Conservation (phyloP, 208 protist genomes). For the Acanthamoeba castellanii region DNA sequence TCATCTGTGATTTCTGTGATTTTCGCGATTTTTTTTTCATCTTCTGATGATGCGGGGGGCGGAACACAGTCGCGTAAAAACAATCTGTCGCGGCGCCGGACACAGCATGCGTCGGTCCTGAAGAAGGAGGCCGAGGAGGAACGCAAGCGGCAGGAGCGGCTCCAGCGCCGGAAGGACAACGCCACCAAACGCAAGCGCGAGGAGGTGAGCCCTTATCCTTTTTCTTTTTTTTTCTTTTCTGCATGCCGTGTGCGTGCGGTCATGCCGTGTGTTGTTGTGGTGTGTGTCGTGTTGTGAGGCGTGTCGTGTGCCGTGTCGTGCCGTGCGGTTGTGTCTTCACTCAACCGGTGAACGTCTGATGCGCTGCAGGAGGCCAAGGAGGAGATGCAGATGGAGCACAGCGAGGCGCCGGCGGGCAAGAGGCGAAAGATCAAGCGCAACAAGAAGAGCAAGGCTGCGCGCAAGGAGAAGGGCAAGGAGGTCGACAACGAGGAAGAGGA, state of each 20-base stretch:
- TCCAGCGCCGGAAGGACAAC: background rate
- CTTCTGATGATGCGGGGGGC: too few species aligned
- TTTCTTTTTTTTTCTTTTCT: background rate
- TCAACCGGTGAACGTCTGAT: too few species aligned
- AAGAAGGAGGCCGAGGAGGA: constrained; percentile 43
- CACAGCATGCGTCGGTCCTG: background rate
- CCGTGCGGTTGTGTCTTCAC: background rate
- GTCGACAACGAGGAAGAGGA: background rate
- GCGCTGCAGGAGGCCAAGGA: background rate
- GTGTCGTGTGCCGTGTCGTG: background rate
- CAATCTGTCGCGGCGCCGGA: background rate
- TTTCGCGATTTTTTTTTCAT: too few species aligned
- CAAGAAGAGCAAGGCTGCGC: background rate
- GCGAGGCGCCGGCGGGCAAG: background rate
- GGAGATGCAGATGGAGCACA: background rate
- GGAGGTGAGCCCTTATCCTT: background rate
- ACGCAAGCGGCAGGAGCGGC: background rate
- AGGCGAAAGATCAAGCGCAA: background rate
- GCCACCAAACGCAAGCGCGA: background rate
- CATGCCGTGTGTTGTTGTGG: background rate
- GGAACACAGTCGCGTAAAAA: background rate
- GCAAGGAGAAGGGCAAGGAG: constrained; percentile 2
- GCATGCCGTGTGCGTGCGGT: background rate
- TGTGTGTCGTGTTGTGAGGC: too few species aligned
- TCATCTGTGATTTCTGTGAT: too few species aligned